Percentiles rank a stretch among this genome's conserved stretches.
Conservation (phyloP, 768 basidiomycete genomes). For the Xerocomus brunneocitrinus region DNA sequence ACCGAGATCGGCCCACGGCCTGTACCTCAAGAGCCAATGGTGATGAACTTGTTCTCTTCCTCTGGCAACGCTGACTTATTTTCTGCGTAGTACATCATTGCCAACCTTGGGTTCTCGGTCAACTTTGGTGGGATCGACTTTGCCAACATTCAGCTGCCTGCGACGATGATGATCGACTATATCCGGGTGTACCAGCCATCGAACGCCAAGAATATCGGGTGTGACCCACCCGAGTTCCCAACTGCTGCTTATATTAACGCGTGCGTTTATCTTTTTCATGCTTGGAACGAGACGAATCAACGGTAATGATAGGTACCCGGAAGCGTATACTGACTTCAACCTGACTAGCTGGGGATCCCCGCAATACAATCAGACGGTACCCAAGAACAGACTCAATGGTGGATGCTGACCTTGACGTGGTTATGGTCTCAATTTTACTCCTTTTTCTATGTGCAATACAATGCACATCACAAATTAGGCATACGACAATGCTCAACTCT, state of each 20-base stretch:
- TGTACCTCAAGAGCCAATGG: conserved; percentile 71
- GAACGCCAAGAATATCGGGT: conserved; percentile 49
- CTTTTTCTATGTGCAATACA: background rate
- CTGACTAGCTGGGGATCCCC: conserved; percentile 40
- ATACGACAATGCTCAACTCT: no score
- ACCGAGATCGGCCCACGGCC: conserved; percentile 55
- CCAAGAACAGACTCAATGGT: conserved; percentile 47
- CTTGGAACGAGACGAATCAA: background rate
- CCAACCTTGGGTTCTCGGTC: conserved; percentile 64
- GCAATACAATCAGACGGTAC: conserved; percentile 48
- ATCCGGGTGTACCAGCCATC: conserved; percentile 71
- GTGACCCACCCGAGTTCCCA: conserved; percentile 69
- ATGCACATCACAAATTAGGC: no score
- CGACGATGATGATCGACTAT: conserved; percentile 72
- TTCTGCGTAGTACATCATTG: conserved; percentile 54
- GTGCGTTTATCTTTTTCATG: conserved; percentile 34
- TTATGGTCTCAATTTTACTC: conserved; percentile 2
- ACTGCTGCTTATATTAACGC: conserved; percentile 72
- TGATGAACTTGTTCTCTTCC: background rate
- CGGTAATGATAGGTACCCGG: conserved; percentile 31
- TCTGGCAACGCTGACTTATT: background rate
- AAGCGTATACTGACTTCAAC: conserved; percentile 44
- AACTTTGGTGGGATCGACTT: conserved; percentile 68
- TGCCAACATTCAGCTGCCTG: conserved; percentile 47
- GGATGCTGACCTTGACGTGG: conserved; percentile 20